Base-by-base conservation (phyloP, 2,329 filamentous ascomycete species). In the Talaromyces pinophilus region DNA sequence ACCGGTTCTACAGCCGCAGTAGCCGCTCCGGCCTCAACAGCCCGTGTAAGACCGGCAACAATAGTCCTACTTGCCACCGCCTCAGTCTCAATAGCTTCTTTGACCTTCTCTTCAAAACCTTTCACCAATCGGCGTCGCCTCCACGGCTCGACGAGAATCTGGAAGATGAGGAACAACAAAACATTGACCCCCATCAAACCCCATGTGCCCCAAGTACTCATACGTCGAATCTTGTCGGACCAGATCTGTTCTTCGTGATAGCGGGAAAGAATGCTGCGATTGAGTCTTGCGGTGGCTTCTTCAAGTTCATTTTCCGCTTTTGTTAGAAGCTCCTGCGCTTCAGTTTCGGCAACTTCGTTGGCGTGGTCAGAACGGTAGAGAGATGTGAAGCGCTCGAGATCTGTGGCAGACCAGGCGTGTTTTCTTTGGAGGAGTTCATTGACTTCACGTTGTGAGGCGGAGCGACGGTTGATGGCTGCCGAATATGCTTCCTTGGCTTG, bases 191-290 rank as follows among this genome's bases (percentile, higher is more conserved):
- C 94, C 95, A 99, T 99, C 68, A 99, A 82, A 0, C 94, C 95
- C 88, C 96, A 98, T 0, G 95, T 99, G 42, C 96, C 94, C 95
- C 95, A 99, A 0, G 95, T 99, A 77, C 91, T 95, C 84, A 97
- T 97, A 70, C 95, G 86, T 42, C 95, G 86, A 76, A 99, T 99
- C 72, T 96, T 94, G 77, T 99, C 95, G 75, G 92, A 96, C 95
- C 95, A 99, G 65, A 99, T 96, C 82, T 99, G 95, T 82, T 99
- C 95, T 81, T 99, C 95, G 78, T 99, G 95, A 79, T 99, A 99
- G 68, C 96, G 88, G 68, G 91, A 91, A 62, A 97, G 83, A 72
- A 98, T 97, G 61, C 90, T 88, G 68, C 90, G 88, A 75, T 91
- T 94, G 63, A 99, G 82, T 72, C 89, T 86, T 62, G 88, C 87